Base-by-base conservation (phyloP, 441 rosid genomes). In the Croton setiger region DNA sequence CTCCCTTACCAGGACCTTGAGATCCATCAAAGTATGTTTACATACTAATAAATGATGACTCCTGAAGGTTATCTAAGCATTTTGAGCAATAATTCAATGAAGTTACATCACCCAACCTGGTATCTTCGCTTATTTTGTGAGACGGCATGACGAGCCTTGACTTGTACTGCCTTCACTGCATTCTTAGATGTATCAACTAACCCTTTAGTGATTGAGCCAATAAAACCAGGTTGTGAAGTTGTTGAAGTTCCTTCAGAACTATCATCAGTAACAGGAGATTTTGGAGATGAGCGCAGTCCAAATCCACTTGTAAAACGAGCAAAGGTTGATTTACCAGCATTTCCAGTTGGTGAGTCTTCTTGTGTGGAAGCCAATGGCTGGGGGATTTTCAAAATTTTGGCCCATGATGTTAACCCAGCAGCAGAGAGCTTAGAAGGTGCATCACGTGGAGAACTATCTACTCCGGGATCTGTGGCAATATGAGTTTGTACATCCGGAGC, bases 91-190 rank as follows among this genome's bases (percentile, higher is more conserved):
- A 20, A 56, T 68, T 73, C 23, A 60, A 33, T 59, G 2, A 47
- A 64, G 1, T 23, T 59, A 18, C 39, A 60, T 36, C 58, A 56
- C 23, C 73, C 55, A 67, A 92, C 99, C 99, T 91, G 97, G 73
- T 88, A 92, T 87, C 99, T 85, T 75, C 99, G 82, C 80, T 92
- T 95, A 79, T 95, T 95, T 80, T 95, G 99, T 10, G 99, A 95
- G 66, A 92, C 98, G 73, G 85, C 97, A 76, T 95, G 99, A 7
- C 99, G 84, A 71, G 99, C 99, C 88, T 87, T 95, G 75, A 91
- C 96, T 78, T 92, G 98, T 15, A 95, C 97, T 18, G 97, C 99
- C 85, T 91, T 95, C 64, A 92, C 99, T 36, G 99, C 98, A 82
- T 80, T 91, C 82, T 87, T 92, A 20, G 98, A 95, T 20, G 96